phyloP scores from a whole-genome alignment of 23 red algal species.

The Chondrus crispus region DNA sequence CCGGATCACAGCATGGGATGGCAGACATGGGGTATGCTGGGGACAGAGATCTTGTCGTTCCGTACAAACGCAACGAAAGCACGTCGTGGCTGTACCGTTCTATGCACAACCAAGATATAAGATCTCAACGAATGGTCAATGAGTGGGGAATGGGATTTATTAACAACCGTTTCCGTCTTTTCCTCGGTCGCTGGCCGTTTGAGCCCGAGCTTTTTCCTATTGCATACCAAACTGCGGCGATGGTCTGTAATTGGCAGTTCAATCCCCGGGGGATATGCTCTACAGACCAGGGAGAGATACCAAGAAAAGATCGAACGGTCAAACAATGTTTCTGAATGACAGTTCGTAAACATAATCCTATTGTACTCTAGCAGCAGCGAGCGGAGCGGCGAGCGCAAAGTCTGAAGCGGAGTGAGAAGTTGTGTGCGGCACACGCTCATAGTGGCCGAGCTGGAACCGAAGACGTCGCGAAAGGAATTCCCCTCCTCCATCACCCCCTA shows the following conservation, averaged over 20 bases:
- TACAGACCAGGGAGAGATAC: neutral
- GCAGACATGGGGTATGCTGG: slow-evolving; percentile 31
- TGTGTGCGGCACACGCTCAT: too few relatives aligned
- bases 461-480: too few relatives aligned
- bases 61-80: slow-evolving; percentile 22
- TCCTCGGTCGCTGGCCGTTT: slow-evolving; percentile 43
- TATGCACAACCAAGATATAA: neutral
- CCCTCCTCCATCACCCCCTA: too few relatives aligned
- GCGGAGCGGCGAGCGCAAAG: too few relatives aligned
- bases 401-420: too few relatives aligned
- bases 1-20: slow-evolving; percentile 14
- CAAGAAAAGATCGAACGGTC: too few relatives aligned
- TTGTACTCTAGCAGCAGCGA: too few relatives aligned
- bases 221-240: neutral
- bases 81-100: neutral
- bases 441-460: too few relatives aligned
- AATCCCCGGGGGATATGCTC: neutral
- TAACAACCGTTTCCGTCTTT: slow-evolving; percentile 21
- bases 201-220: neutral
- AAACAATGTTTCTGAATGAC: too few relatives aligned
- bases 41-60: neutral
- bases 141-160: slow-evolving; percentile 42
- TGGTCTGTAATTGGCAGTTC: slow-evolving; percentile 36
- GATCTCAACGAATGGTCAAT: slow-evolving; percentile 34
- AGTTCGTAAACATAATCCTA: too few relatives aligned